Percentiles rank a stretch among this genome's conserved stretches.
Conservation (phyloP, 2,329 filamentous ascomycete genomes). For the Ascochyta pisi region DNA sequence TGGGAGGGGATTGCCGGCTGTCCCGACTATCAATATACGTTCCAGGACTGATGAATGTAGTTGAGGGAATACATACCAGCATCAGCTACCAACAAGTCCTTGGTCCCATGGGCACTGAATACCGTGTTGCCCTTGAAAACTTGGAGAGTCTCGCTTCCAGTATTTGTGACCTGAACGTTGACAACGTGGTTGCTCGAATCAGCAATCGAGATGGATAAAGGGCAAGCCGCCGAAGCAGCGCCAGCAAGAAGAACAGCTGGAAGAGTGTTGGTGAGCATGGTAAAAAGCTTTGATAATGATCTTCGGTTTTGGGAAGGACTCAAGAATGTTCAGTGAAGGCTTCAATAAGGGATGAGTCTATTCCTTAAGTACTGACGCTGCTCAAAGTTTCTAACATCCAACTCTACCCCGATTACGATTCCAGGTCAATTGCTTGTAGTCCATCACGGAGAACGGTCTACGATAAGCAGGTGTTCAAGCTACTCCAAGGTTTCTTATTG, state of each 20-base stretch:
- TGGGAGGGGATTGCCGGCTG: slow-evolving; percentile 19
- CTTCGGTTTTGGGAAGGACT: not conserved
- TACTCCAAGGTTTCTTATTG: slow-evolving; percentile 4
- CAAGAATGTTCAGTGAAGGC: not conserved
- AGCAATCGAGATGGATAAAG: slow-evolving; percentile 15
- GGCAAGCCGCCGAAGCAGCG: slow-evolving; percentile 20
- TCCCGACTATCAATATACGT: not conserved
- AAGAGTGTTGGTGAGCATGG: slow-evolving; percentile 13
- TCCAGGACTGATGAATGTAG: not conserved
- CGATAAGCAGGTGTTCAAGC: slow-evolving; percentile 21
- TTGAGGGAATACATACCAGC: slow-evolving; percentile 9
- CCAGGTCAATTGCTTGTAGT: not conserved
- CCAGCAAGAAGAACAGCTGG: slow-evolving; percentile 18
- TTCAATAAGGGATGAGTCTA: not conserved
- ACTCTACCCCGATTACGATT: not conserved
- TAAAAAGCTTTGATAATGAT: slow-evolving; percentile 1
- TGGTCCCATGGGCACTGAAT: slow-evolving; percentile 22
- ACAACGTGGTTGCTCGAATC: slow-evolving; percentile 10
- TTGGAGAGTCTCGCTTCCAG: slow-evolving; percentile 16
- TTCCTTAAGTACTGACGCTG: slow-evolving; percentile 5
- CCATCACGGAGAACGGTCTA: slow-evolving; percentile 11
- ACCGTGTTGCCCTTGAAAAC: slow-evolving; percentile 26
- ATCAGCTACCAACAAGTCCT: slow-evolving; percentile 23
- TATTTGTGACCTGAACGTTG: slow-evolving; percentile 18
- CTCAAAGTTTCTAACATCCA: not conserved